Conservation (phyloP, 1,284 basidiomycete species). For the Singerocomus rubriflavus region DNA sequence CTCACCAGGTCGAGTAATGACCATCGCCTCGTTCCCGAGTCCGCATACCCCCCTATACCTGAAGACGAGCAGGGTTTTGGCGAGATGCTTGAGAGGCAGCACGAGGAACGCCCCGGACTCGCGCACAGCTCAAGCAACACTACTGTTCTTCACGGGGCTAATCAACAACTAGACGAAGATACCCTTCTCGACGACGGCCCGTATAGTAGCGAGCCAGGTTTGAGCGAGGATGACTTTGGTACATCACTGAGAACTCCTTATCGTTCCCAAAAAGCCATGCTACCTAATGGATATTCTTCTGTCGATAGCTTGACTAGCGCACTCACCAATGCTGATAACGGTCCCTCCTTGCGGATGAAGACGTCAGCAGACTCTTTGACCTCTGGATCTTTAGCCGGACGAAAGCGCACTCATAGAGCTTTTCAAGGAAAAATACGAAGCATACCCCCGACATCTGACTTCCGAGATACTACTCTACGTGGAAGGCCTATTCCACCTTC, state of each 20-base stretch:
- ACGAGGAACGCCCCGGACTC: constrained; percentile 57
- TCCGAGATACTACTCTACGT: constrained; percentile 27
- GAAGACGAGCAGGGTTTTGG: constrained; percentile 52
- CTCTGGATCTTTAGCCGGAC: constrained; percentile 37
- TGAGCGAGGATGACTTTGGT: constrained; percentile 54
- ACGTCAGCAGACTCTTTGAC: constrained; percentile 43
- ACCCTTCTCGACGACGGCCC: constrained; percentile 22
- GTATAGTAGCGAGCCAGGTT: constrained; percentile 27
- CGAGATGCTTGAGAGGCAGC: constrained; percentile 61
- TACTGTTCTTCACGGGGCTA: constrained; percentile 7
- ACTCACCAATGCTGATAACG: constrained; percentile 45
- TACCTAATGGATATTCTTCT: constrained; percentile 37
- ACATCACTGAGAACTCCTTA: constrained; percentile 63
- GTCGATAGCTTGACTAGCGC: constrained; percentile 40
- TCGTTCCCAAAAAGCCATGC: constrained; percentile 25
- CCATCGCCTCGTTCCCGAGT: constrained; percentile 16
- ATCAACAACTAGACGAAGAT: constrained; percentile 21
- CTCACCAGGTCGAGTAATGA: constrained; percentile 8
- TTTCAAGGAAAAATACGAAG: constrained; percentile 8
- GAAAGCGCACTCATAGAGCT: constrained; percentile 31
- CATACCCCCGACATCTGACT: constrained; percentile 8
- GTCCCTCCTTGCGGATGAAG: constrained; percentile 43
- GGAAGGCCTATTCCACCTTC: constrained; percentile 16
- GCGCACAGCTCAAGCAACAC: constrained; percentile 58
- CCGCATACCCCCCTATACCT: constrained; percentile 29